Evolutionary conservation across 805 yeast species (phyloP), one percentile per base, ranked within the genome.

Genomic region (Starmerella asiatica): DNA sequence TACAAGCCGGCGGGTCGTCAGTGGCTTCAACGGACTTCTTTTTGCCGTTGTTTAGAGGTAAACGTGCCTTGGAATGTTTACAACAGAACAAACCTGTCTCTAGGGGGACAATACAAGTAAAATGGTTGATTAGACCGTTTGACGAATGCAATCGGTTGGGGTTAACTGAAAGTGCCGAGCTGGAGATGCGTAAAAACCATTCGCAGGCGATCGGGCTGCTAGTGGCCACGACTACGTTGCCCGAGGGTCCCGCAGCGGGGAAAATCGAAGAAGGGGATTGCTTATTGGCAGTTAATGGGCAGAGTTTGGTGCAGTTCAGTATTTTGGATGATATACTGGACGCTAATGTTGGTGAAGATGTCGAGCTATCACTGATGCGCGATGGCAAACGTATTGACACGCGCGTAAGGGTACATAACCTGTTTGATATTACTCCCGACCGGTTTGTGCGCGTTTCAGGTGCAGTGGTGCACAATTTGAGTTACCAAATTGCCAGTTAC

Each of bases 21-120:
- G 91, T 81, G 49, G 86, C 94, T 1, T 82, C 95, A 0, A 86
- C 95, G 0, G 96, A 86, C 62, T 86, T 82, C 62, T 86, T 86
- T 56, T 61, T 86, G 37, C 96, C 96, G 0, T 73, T 86, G 6
- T 76, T 75, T 58, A 67, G 95, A 55, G 93, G 86, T 2, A 60
- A 73, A 45, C 71, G 96, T 47, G 94, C 95, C 0, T 68, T 86
- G 47, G 63, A 64, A 44, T 82, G 94, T 52, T 61, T 85, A 19
- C 93, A 81, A 57, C 52, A 60, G 2, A 54, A 59, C 0, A 42
- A 57, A 34, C 74, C 77, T 1, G 74, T 86, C 30, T 74, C 93
- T 0, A 71, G 96, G 62, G 96, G 96, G 46, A 85, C 93, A 2
- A 81, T 86, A 40, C 95, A 86, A 61, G 83, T 78, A 2, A 93